phyloP scores from a whole-genome alignment of 2,329 filamentous ascomycete species.

The Tolypocladium tropicale region DNA sequence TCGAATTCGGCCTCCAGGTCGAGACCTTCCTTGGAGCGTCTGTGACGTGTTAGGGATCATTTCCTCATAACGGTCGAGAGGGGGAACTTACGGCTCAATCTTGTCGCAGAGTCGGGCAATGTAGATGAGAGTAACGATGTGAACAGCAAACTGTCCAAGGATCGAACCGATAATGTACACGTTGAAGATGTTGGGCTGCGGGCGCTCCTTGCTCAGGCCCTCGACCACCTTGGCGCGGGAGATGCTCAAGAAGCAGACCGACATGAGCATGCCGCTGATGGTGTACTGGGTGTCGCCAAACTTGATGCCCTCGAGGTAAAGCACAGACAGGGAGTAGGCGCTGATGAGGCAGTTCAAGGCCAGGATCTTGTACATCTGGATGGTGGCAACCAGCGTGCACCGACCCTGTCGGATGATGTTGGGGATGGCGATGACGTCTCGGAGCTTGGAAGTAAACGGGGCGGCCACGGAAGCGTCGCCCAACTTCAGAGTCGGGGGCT shows the following conservation, averaged over 20 bases:
- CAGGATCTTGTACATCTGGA: conserved; percentile 99
- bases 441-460: conserved; percentile 94
- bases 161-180: conserved; percentile 97
- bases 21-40: conserved; percentile 44
- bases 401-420: conserved; percentile 98
- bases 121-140: conserved; percentile 90
- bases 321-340: conserved; percentile 89
- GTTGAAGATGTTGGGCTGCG: conserved; percentile 98
- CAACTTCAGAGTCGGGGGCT: conserved; percentile 92
- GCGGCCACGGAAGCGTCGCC: conserved; percentile 95
- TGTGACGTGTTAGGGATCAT: conserved; percentile 11
- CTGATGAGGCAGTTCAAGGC: conserved; percentile 96
- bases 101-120: conserved; percentile 80
- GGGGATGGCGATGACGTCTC: conserved; percentile 91
- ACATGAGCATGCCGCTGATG: conserved; percentile 99
- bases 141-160: conserved; percentile 91
- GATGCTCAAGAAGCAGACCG: conserved; percentile 96
- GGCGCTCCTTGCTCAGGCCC: conserved; percentile 88
- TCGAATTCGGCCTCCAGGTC: conserved; percentile 93
- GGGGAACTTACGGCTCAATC: conserved; percentile 66
- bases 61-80: neutral
- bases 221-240: conserved; percentile 96
- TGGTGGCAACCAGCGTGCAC: conserved; percentile 94
- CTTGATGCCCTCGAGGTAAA: conserved; percentile 98
- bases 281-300: conserved; percentile 98